A percentile compares a stretch with the other conserved stretches of the same genome.
These are phyloP conservation scores for Lolium perenne DNA, from an alignment of 176 grass and related monocot genomes.

Conservation along the genomic window DNA sequence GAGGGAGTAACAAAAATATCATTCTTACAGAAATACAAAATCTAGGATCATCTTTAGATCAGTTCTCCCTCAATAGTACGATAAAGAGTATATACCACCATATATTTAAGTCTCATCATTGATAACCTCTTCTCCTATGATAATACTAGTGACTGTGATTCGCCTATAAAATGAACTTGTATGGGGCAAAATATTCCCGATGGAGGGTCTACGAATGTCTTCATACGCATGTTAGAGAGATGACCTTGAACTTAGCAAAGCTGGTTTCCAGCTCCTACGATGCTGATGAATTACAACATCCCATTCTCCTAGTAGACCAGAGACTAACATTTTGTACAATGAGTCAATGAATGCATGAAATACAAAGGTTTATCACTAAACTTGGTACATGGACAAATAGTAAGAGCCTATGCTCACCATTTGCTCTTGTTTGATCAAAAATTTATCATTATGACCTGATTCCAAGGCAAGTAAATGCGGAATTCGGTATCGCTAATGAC, in stretches of 20 bases:
- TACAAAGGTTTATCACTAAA: constrained; percentile 22
- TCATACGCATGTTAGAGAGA: constrained; percentile 4
- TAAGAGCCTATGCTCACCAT: background rate
- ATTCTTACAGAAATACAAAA: constrained; percentile 36
- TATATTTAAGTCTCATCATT: constrained; percentile 13
- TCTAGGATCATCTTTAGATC: constrained; percentile 7
- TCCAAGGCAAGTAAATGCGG: background rate
- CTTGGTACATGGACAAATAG: background rate
- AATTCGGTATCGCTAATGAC: constrained; percentile 16
- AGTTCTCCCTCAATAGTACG: constrained; percentile 28
- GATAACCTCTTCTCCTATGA: constrained; percentile 21
- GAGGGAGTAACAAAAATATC: constrained; percentile 3
- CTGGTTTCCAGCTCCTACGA: constrained; percentile 18
- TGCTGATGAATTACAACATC: constrained; percentile 5
- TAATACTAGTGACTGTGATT: constrained; percentile 29
- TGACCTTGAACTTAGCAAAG: constrained; percentile 4
- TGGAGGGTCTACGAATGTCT: constrained; percentile 3
- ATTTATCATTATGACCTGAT: constrained; percentile 22
- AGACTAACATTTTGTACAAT: constrained; percentile 10
- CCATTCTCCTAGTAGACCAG: background rate
- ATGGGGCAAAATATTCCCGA: background rate
- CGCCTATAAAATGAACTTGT: constrained; percentile 9
- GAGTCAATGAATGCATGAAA: background rate
- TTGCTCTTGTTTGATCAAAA: constrained; percentile 2
- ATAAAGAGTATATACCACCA: background rate